Evolutionary conservation across 305 asterid genomes (phyloP).

Genomic region (Stenogyne calaminthoides): DNA sequence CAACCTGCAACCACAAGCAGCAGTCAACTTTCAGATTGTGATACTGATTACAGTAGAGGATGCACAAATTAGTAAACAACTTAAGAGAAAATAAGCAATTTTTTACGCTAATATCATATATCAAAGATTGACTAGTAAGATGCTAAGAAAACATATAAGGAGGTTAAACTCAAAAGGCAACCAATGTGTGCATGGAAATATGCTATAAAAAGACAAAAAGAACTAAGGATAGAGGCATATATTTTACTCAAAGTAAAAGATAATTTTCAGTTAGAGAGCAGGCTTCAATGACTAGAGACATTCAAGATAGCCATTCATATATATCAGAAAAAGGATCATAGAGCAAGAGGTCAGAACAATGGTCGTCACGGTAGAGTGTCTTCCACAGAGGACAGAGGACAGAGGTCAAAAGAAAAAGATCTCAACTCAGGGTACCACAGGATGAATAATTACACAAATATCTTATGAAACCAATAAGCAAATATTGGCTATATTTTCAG

Average conservation of each 20-base stretch:
- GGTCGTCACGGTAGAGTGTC: not conserved
- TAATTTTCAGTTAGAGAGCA: not conserved
- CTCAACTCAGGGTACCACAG: not conserved
- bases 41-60: conserved; percentile 7
- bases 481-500: not conserved
- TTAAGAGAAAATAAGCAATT: conserved; percentile 3
- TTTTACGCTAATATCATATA: not conserved
- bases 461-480: not conserved
- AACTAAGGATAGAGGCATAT: not conserved
- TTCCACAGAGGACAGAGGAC: not conserved
- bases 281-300: not conserved
- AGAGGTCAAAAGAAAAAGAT: not conserved
- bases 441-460: not conserved
- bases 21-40: conserved; percentile 30
- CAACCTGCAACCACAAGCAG: conserved; percentile 52
- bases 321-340: not conserved
- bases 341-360: not conserved
- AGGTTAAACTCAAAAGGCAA: not conserved
- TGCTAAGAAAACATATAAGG: not conserved
- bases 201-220: not conserved
- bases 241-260: not conserved
- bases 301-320: not conserved
- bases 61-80: conserved; percentile 1
- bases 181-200: conserved; percentile 7
- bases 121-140: not conserved